Evolutionary conservation across 2,329 filamentous ascomycete genomes (phyloP).

Genomic region (Penicillium sclerotiorum): DNA sequence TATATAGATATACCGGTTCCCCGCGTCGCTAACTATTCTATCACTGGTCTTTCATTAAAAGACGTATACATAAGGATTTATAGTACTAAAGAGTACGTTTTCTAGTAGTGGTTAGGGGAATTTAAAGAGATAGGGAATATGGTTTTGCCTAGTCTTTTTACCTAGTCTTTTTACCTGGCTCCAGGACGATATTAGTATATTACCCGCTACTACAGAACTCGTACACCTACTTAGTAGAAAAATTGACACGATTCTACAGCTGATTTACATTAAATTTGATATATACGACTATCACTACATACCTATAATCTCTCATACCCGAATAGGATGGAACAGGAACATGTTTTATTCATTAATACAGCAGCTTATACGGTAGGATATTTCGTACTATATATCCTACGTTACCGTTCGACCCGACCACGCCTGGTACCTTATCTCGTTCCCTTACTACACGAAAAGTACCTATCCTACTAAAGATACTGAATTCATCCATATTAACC

Average conservation of each 20-base stretch:
- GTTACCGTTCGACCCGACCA: conserved; percentile 4
- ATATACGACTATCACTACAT: not conserved
- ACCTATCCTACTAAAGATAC: conserved; percentile 3
- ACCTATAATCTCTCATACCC: not conserved
- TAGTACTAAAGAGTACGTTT: no score
- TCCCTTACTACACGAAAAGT: conserved; percentile 3
- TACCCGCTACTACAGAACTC: not conserved
- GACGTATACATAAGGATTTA: no score
- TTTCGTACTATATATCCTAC: conserved; percentile 6
- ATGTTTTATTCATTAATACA: conserved; percentile 4
- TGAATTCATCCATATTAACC: not conserved
- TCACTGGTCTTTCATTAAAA: no score
- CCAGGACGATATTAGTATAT: not conserved
- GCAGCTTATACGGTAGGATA: conserved; percentile 4
- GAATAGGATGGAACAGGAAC: not conserved
- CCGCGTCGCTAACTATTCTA: no score
- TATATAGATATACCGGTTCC: no score
- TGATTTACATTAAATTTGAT: not conserved
- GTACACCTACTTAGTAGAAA: not conserved
- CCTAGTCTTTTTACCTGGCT: not conserved
- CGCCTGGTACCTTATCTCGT: conserved; percentile 3
- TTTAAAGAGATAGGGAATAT: no score
- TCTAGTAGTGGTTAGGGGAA: no score
- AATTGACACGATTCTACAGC: not conserved
- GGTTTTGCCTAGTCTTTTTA: not conserved